Evolutionary conservation across 345 rosid genomes (phyloP).

Genomic region (Turritis glabra): DNA sequence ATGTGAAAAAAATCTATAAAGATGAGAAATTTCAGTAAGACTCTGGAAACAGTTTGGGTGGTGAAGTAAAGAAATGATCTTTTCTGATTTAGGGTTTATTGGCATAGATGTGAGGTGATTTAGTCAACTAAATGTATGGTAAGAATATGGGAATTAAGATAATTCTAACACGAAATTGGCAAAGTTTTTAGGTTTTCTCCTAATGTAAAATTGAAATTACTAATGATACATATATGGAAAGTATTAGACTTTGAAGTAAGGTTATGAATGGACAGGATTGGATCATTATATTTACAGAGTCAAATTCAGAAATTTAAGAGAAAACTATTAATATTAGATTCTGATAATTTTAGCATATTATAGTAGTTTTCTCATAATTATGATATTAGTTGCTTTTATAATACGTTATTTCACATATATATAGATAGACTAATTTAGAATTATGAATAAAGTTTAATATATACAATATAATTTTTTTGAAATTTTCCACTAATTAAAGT

Average conservation of each 20-base stretch:
- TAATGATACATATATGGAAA: not conserved
- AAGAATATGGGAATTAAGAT: not conserved
- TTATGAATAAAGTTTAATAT: not conserved
- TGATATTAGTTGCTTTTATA: not conserved
- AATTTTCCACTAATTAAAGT: not conserved
- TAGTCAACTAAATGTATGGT: conserved; percentile 7
- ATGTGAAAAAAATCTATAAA: not conserved
- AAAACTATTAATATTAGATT: too few relatives aligned
- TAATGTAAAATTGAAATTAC: not conserved
- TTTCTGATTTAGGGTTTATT: conserved; percentile 2
- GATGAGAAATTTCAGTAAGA: not conserved
- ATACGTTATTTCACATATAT: not conserved
- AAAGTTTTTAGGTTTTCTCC: not conserved
- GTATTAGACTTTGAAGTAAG: not conserved
- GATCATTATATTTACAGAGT: not conserved
- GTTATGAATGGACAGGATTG: not conserved
- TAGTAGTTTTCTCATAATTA: not conserved
- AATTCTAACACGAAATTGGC: not conserved
- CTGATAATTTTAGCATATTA: not conserved
- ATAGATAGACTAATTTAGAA: not conserved
- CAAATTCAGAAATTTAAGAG: not conserved
- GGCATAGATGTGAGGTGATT: not conserved
- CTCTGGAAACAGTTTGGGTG: not conserved
- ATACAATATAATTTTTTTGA: not conserved
- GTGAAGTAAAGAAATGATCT: not conserved